Evolutionary conservation across 257 asterid genomes (phyloP).

Genomic region (Vinca minor): DNA sequence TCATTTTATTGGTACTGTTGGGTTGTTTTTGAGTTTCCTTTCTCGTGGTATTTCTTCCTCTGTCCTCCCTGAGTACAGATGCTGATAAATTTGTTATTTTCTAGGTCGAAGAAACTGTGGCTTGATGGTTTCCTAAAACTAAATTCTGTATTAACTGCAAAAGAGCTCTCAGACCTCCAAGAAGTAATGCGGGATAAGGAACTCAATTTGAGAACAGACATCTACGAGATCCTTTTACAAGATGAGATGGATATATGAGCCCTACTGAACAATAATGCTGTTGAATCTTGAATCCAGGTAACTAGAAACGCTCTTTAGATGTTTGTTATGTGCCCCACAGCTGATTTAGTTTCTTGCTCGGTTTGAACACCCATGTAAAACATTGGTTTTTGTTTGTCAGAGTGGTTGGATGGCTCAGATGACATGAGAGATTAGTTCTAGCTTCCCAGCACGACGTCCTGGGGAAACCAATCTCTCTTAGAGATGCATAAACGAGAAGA

Average conservation of each 20-base stretch:
- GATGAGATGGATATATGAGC: constrained; percentile 50
- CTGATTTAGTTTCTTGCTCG: not conserved
- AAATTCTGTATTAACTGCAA: constrained; percentile 47
- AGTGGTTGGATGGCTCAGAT: not conserved
- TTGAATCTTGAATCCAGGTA: not conserved
- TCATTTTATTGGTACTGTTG: not conserved
- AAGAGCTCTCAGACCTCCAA: constrained; percentile 91
- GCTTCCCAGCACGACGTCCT: not conserved
- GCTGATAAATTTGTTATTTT: not conserved
- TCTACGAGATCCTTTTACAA: constrained; percentile 81
- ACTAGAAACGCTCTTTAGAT: not conserved
- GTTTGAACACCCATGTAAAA: not conserved
- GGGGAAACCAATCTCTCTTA: not conserved
- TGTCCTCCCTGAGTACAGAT: not conserved
- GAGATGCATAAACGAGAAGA: not conserved
- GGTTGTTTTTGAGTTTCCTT: not conserved
- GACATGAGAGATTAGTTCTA: not conserved
- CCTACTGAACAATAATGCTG: not conserved
- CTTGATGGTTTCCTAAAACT: constrained; percentile 80
- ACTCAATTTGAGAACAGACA: constrained; percentile 89
- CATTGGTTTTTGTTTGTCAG: not conserved
- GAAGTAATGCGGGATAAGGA: constrained; percentile 98
- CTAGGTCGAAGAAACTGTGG: constrained; percentile 90
- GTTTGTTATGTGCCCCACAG: not conserved
- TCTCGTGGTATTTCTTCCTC: not conserved